Base-by-base conservation (phyloP, 805 yeast species). In the Wickerhamiella allomyrinae region DNA sequence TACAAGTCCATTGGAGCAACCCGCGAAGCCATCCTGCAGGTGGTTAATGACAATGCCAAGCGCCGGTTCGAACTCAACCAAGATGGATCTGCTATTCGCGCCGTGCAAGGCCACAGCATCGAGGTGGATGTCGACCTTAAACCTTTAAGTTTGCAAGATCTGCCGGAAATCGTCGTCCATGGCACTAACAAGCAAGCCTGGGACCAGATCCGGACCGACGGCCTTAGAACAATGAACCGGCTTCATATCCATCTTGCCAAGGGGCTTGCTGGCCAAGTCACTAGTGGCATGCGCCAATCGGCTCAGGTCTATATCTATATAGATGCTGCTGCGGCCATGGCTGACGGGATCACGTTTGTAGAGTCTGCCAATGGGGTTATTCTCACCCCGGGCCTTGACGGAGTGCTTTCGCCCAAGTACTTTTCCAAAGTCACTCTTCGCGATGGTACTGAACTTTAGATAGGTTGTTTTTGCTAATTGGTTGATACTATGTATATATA, bases 21-120 rank as follows among this genome's bases (percentile, higher is more conserved):
- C 0, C 40, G 61, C 2, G 73, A 69, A 13, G 91, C 81, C 44
- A 55, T 91, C 3, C 52, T 63, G 34, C 53, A 73, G 15, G 69
- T 85, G 1, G 95, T 86, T 0, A 66, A 58, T 0, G 63, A 57
- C 7, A 82, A 87, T 52, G 76, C 70, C 41, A 89, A 89, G 60
- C 68, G 77, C 50, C 59, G 98, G 42, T 89, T 77, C 59, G 68
- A 69, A 27, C 46, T 86, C 10, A 62, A 58, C 38, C 40, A 6
- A 2, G 50, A 49, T 5, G 41, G 40, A 9, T 50, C 55, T 53
- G 47, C 37, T 27, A 73, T 89, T n/a, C 74, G 96, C 56, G 97
- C 98, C 3, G 78, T 79, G 41, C 98, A 91, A 59, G 98, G 98
- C 3, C 98, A 91, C 58, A 76, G 94, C 0, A 61, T 89, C 5